Conservation (phyloP, 2,329 filamentous ascomycete genomes). For the Monilinia fructicola region DNA sequence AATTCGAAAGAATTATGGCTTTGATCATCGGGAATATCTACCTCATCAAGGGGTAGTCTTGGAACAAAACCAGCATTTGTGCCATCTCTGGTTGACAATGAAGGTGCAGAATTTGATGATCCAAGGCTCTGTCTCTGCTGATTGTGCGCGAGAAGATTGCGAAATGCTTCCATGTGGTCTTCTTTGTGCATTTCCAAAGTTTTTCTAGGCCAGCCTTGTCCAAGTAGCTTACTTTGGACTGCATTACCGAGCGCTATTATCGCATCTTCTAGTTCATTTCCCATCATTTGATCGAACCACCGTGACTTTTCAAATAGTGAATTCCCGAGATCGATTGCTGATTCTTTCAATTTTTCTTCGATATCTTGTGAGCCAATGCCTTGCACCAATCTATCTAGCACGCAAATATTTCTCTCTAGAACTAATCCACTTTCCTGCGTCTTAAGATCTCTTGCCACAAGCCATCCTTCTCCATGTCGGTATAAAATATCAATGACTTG, state of each 20-base stretch:
- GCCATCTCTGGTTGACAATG: neutral
- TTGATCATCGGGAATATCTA: neutral
- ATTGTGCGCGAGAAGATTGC: neutral
- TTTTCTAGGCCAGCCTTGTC: neutral
- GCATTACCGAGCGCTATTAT: neutral
- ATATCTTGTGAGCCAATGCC: neutral
- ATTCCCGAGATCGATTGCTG: neutral
- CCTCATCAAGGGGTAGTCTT: neutral
- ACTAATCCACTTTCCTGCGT: neutral
- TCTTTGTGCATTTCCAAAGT: neutral
- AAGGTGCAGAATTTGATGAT: neutral
- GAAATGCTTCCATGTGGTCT: neutral
- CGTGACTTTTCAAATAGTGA: neutral
- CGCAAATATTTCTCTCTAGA: neutral
- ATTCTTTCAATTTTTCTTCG: neutral
- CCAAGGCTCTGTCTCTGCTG: neutral
- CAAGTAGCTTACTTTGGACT: neutral
- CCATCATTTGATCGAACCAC: neutral
- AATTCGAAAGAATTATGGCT: conserved; percentile 4
- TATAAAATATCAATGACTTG: neutral
- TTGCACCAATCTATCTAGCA: neutral
- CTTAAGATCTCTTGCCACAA: neutral
- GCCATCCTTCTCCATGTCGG: neutral
- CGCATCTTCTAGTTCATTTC: neutral
- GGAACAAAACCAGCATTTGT: neutral